These are phyloP conservation scores for Tetraselmis striata DNA, from an alignment of 139 green algal genomes.

Conservation along the genomic window DNA sequence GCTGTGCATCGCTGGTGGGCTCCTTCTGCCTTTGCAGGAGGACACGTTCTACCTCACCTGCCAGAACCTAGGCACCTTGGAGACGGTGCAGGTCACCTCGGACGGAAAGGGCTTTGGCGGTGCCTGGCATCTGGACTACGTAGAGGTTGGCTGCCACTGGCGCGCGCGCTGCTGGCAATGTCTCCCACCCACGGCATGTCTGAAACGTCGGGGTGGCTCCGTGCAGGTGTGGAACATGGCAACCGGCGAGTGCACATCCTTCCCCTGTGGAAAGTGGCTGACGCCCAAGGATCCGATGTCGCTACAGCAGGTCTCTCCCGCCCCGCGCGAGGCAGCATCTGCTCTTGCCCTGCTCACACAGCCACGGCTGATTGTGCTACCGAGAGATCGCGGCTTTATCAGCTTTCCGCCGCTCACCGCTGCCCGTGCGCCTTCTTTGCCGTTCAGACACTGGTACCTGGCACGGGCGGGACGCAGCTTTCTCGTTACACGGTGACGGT, in stretches of 20 bases:
- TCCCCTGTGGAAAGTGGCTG: slow-evolving; percentile 41
- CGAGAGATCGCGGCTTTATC: too few species aligned
- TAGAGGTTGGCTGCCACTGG: slow-evolving; percentile 23
- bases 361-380: too few species aligned
- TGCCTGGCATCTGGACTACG: slow-evolving; percentile 12
- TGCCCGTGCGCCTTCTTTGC: too few species aligned
- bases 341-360: too few species aligned
- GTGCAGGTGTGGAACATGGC: slow-evolving; percentile 33
- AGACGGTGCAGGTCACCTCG: background rate
- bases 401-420: too few species aligned
- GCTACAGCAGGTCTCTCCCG: slow-evolving; percentile 16
- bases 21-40: too few species aligned
- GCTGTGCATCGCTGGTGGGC: too few species aligned
- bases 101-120: background rate
- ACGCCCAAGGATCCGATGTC: slow-evolving; percentile 26
- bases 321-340: too few species aligned
- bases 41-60: background rate
- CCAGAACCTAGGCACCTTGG: background rate
- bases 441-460: slow-evolving; percentile 20
- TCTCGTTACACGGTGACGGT: slow-evolving; percentile 37
- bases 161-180: background rate
- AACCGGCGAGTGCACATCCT: slow-evolving; percentile 20
- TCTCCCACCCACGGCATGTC: background rate
- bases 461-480: background rate
- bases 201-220: background rate